Conservation (phyloP, 1,139 yeast species). For the Candida albicans region DNA sequence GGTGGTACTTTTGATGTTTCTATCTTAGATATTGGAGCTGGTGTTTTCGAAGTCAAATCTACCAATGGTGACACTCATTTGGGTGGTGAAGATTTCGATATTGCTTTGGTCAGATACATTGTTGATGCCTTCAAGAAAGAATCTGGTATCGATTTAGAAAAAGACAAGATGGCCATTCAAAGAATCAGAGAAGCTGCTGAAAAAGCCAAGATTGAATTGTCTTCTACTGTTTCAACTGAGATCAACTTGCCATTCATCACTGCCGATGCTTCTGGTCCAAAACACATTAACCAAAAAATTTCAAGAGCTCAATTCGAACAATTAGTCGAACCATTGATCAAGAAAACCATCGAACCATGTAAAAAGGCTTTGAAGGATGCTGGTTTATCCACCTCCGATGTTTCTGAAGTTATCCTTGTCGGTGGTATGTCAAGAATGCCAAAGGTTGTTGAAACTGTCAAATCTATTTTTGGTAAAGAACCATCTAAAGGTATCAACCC, state of each 20-base stretch:
- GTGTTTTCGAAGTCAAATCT: constrained; percentile 85
- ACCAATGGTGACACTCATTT: constrained; percentile 89
- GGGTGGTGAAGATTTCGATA: constrained; percentile 92
- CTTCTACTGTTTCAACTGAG: constrained; percentile 91
- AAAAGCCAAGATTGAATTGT: constrained; percentile 98
- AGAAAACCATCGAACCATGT: constrained; percentile 94
- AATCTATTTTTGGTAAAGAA: constrained; percentile 87
- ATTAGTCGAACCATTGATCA: constrained; percentile 86
- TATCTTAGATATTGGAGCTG: constrained; percentile 80
- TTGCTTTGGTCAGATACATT: constrained; percentile 82
- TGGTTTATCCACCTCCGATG: constrained; percentile 75
- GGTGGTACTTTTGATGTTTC: constrained; percentile 91
- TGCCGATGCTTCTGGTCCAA: constrained; percentile 95
- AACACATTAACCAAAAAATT: constrained; percentile 93
- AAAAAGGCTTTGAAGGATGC: constrained; percentile 99
- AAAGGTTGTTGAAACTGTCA: constrained; percentile 96
- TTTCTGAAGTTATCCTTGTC: constrained; percentile 93
- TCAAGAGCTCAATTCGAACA: constrained; percentile 92
- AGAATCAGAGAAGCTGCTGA: constrained; percentile 99
- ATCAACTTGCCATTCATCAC: constrained; percentile 97
- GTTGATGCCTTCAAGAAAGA: constrained; percentile 93
- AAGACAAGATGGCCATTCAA: constrained; percentile 98
- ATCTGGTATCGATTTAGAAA: constrained; percentile 80
- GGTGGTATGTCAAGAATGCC: constrained; percentile 99
- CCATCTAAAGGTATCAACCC: constrained; percentile 99